phyloP scores from a whole-genome alignment of 805 yeast genomes.

The Kodamaea laetipori region DNA sequence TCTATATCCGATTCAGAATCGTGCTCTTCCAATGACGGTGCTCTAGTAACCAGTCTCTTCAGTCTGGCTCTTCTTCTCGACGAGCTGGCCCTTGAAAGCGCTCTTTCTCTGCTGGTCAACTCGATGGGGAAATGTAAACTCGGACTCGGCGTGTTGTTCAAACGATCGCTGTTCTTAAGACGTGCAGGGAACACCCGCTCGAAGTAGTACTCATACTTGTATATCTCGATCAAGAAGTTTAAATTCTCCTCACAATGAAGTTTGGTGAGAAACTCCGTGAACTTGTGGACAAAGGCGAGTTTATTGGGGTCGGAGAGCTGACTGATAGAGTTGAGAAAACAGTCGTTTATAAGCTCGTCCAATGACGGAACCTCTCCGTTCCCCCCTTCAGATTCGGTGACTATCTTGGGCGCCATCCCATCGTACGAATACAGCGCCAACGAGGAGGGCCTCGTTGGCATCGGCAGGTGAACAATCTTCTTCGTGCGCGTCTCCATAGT shows the following conservation, averaged over 20 bases:
- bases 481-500: conserved; percentile 7
- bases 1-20: neutral
- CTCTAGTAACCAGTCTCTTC: too few relatives aligned
- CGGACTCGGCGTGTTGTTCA: conserved; percentile 15
- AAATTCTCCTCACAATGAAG: conserved; percentile 50
- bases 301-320: conserved; percentile 19
- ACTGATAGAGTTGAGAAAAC: conserved; percentile 29
- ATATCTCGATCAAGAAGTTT: conserved; percentile 46
- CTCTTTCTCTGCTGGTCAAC: conserved; percentile 6
- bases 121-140: conserved; percentile 1
- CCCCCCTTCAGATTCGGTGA: neutral
- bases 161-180: conserved; percentile 7
- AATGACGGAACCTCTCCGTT: conserved; percentile 15
- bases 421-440: conserved; percentile 11
- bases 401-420: conserved; percentile 6
- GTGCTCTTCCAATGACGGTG: too few relatives aligned
- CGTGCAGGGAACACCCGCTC: conserved; percentile 24
- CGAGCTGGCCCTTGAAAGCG: conserved; percentile 16
- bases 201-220: conserved; percentile 47
- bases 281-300: conserved; percentile 24
- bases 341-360: conserved; percentile 36
- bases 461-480: conserved; percentile 7
- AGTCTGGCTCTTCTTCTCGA: conserved; percentile 9
- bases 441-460: conserved; percentile 12
- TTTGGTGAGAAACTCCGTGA: conserved; percentile 35